Evolutionary conservation across 169 alveolate genomes (phyloP).

Genomic region (Besnoitia besnoiti): DNA sequence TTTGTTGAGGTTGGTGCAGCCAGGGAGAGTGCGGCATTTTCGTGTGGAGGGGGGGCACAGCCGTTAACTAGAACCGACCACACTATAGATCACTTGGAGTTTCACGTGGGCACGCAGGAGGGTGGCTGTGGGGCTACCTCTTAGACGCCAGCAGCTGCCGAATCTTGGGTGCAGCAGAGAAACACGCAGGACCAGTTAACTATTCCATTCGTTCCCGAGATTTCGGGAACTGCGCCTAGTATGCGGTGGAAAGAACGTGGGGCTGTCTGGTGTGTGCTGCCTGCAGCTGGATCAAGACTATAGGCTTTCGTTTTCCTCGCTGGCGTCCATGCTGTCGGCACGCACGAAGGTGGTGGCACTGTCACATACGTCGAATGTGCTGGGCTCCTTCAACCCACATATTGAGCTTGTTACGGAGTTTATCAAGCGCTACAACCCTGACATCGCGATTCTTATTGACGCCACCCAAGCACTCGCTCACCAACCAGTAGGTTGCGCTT

Average conservation of each 20-base stretch:
- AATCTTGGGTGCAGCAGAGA: too few relatives aligned
- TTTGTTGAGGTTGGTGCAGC: conserved; percentile 45
- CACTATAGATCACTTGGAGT: too few relatives aligned
- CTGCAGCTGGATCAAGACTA: conserved; percentile 29
- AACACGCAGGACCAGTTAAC: too few relatives aligned
- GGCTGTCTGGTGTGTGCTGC: neutral
- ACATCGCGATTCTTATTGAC: conserved; percentile 48
- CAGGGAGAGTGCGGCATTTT: too few relatives aligned
- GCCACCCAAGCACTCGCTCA: conserved; percentile 73
- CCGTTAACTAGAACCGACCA: too few relatives aligned
- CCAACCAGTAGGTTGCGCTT: conserved; percentile 6
- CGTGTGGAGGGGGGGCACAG: too few relatives aligned
- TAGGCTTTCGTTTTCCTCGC: conserved; percentile 50
- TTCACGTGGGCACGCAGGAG: too few relatives aligned
- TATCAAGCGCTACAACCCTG: neutral
- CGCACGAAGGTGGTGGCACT: conserved; percentile 66
- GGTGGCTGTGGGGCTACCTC: too few relatives aligned
- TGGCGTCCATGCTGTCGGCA: conserved; percentile 54
- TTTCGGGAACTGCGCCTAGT: too few relatives aligned
- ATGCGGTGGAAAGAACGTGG: neutral
- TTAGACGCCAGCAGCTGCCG: neutral
- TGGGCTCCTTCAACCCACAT: conserved; percentile 60
- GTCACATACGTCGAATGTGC: conserved; percentile 64
- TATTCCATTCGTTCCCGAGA: too few relatives aligned
- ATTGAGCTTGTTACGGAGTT: neutral